Percentiles rank a stretch among this genome's conserved stretches.
Evolutionary conservation across 805 yeast genomes (phyloP).

Genomic region (Ogataea saltuana): DNA sequence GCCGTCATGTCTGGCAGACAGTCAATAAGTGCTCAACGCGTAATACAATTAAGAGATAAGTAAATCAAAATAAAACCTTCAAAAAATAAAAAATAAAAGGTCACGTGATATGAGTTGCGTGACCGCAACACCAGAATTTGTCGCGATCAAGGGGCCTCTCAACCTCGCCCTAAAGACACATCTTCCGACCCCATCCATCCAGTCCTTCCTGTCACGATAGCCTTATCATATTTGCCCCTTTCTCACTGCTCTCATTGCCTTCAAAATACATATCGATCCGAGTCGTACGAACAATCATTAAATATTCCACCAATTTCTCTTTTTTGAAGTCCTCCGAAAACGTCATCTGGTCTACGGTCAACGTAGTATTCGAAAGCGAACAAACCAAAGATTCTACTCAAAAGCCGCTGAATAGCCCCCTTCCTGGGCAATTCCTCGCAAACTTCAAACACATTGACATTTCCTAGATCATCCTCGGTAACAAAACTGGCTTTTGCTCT

Average conservation of each 20-base stretch:
- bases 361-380: conserved; percentile 1
- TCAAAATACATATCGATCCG: conserved; percentile 11
- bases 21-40: too few relatives aligned
- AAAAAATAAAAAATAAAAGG: too few relatives aligned
- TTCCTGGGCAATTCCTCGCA: background rate
- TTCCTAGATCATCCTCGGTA: conserved; percentile 7
- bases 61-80: too few relatives aligned
- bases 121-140: too few relatives aligned
- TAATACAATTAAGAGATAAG: too few relatives aligned
- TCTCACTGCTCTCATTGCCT: background rate
- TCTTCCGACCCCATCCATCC: too few relatives aligned
- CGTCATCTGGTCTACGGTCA: background rate
- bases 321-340: conserved; percentile 8
- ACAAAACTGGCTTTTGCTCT: conserved; percentile 18
- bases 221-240: too few relatives aligned
- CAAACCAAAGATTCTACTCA: conserved; percentile 3
- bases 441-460: conserved; percentile 4
- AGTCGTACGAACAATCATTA: conserved; percentile 13
- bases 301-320: conserved; percentile 6
- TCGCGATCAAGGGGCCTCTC: too few relatives aligned
- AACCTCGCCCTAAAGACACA: too few relatives aligned
- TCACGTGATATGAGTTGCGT: too few relatives aligned
- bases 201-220: too few relatives aligned
- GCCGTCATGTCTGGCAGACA: too few relatives aligned
- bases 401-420: conserved; percentile 5